These are phyloP conservation scores for Endocalyx cinctus DNA, from an alignment of 2,329 filamentous ascomycete genomes.

Conservation along the genomic window DNA sequence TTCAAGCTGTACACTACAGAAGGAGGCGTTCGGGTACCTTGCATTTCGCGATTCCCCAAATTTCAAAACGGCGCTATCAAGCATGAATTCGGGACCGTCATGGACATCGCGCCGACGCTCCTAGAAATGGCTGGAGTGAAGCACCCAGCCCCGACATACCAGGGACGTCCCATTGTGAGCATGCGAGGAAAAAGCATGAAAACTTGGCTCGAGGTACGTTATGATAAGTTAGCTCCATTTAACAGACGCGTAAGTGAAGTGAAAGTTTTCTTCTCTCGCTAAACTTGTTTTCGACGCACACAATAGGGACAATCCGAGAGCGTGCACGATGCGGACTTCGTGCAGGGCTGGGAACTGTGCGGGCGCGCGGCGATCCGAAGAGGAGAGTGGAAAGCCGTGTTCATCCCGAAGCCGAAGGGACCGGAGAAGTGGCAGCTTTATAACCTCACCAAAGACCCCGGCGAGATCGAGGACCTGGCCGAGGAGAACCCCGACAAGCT, in stretches of 20 bases:
- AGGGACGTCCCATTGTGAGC: constrained; percentile 7
- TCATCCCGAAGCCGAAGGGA: constrained; percentile 1
- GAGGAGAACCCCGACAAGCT: not conserved
- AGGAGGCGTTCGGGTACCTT: constrained; percentile 48
- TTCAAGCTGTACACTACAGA: constrained; percentile 34
- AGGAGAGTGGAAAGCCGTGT: constrained; percentile 6
- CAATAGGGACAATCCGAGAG: too few species aligned
- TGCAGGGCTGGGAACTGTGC: constrained; percentile 2
- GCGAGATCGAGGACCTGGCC: constrained; percentile 5
- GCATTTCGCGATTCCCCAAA: constrained; percentile 25
- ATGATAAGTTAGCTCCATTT: too few species aligned
- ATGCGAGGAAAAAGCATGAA: not conserved
- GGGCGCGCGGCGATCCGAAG: constrained; percentile 3
- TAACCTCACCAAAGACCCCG: constrained; percentile 5
- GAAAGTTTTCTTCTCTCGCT: too few species aligned
- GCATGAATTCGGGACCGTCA: constrained; percentile 46
- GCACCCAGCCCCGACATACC: constrained; percentile 26
- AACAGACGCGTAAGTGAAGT: too few species aligned
- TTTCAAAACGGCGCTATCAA: constrained; percentile 31
- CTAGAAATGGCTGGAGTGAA: constrained; percentile 38
- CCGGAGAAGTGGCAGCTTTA: constrained; percentile 6
- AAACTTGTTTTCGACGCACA: constrained; percentile 1
- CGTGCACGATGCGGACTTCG: too few species aligned
- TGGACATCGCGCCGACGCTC: constrained; percentile 45
- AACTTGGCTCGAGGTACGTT: too few species aligned